Conservation (phyloP, 2,329 filamentous ascomycete genomes). For the Fusarium heterosporum region DNA sequence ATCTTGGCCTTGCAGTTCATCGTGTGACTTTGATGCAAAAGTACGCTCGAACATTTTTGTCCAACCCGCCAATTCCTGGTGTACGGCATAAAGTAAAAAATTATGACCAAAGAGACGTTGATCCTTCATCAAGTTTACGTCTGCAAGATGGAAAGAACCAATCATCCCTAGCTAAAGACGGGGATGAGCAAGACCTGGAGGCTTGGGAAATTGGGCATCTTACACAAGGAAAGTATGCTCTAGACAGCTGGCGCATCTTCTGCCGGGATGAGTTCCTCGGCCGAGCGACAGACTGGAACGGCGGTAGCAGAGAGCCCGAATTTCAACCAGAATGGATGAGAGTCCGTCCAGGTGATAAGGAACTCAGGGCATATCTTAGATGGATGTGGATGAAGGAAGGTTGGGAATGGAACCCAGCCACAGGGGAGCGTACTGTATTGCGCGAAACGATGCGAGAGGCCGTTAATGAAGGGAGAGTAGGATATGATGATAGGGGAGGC, state of each 20-base stretch:
- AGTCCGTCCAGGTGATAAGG: slow-evolving; percentile 85
- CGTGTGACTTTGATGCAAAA: slow-evolving; percentile 76
- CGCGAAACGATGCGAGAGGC: slow-evolving; percentile 64
- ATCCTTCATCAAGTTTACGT: slow-evolving; percentile 12
- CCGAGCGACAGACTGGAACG: slow-evolving; percentile 74
- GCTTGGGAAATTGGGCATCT: slow-evolving; percentile 89
- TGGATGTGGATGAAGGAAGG: slow-evolving; percentile 95
- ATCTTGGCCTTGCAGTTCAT: slow-evolving; percentile 77
- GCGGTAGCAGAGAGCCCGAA: slow-evolving; percentile 60
- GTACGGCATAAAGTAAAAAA: slow-evolving; percentile 65
- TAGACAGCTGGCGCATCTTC: slow-evolving; percentile 95
- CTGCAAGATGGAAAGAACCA: not conserved
- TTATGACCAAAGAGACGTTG: slow-evolving; percentile 57
- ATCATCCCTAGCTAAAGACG: slow-evolving; percentile 7
- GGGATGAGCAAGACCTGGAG: slow-evolving; percentile 46
- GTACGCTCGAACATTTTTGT: slow-evolving; percentile 77
- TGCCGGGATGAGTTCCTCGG: slow-evolving; percentile 83
- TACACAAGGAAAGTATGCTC: slow-evolving; percentile 82
- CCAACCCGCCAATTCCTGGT: slow-evolving; percentile 68
- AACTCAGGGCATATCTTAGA: slow-evolving; percentile 84
- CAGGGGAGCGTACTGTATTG: slow-evolving; percentile 71
- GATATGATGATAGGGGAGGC: slow-evolving; percentile 63
- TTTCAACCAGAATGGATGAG: slow-evolving; percentile 94
- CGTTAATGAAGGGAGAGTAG: slow-evolving; percentile 68
- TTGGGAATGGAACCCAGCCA: slow-evolving; percentile 81